These are phyloP conservation scores for Oryza brachyantha DNA, from an alignment of 176 grass and related monocot genomes.

Conservation along the genomic window DNA sequence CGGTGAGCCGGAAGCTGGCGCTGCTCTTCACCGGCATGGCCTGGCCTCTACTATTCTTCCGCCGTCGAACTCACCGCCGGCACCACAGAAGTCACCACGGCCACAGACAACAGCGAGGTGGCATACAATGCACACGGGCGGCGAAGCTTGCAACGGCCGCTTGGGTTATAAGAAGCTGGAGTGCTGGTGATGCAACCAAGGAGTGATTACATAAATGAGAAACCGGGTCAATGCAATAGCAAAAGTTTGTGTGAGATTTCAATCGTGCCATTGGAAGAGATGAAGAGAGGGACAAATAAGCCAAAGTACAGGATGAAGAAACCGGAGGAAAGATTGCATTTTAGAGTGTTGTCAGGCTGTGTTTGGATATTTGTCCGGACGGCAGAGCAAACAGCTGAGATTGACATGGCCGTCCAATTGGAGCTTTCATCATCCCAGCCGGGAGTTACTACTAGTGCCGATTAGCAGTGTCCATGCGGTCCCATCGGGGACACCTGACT, in stretches of 20 bases:
- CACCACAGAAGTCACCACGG: background rate
- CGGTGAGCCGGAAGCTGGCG: constrained; percentile 36
- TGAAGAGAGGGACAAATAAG: background rate
- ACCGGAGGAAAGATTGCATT: background rate
- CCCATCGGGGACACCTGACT: background rate
- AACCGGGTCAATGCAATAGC: background rate
- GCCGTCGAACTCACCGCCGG: background rate
- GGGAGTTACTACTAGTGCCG: background rate
- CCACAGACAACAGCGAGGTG: background rate
- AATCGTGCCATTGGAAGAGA: background rate
- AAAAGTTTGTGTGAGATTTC: background rate
- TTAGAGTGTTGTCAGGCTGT: constrained; percentile 12
- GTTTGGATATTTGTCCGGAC: constrained; percentile 5
- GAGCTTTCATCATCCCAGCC: background rate
- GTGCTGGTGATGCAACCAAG: constrained; percentile 8
- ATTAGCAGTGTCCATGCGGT: background rate
- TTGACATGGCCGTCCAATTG: background rate
- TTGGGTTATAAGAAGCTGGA: background rate
- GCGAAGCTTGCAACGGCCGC: background rate
- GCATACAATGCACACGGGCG: background rate
- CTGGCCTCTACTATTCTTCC: background rate
- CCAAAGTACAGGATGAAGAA: background rate
- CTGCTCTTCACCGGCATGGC: constrained; percentile 44
- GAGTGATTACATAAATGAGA: background rate
- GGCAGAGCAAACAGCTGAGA: background rate